phyloP scores from a whole-genome alignment of 257 asterid species.

The Mitragyna speciosa region DNA sequence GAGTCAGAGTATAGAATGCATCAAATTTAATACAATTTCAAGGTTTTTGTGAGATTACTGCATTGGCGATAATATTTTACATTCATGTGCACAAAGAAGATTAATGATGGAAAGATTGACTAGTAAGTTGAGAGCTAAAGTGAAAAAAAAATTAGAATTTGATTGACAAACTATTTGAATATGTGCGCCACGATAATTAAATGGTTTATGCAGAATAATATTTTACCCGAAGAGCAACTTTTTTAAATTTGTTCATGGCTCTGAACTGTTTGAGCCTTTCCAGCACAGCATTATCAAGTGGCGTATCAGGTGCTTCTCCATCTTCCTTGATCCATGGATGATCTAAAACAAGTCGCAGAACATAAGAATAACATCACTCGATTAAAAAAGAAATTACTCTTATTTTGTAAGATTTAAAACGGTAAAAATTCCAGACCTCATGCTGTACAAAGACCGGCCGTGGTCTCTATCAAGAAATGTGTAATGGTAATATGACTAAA shows the following conservation, averaged over 20 bases:
- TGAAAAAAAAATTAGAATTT: neutral
- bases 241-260: conserved; percentile 77
- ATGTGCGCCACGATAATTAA: neutral
- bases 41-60: neutral
- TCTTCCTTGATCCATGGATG: conserved; percentile 84
- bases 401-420: neutral
- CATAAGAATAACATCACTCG: neutral
- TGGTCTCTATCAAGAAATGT: neutral
- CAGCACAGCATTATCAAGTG: conserved; percentile 69
- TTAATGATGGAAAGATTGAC: neutral
- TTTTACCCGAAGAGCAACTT: conserved; percentile 68
- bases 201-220: no score
- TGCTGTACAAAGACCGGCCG: no score
- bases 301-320: conserved; percentile 77
- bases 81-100: no score
- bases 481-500: neutral
- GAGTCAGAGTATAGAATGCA: no score
- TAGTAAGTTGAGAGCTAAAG: no score
- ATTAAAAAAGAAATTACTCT: neutral
- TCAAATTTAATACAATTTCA: no score
- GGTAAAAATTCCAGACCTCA: neutral
- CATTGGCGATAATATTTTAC: no score
- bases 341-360: conserved; percentile 27
- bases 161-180: neutral
- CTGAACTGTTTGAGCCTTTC: conserved; percentile 68